Percentiles rank a stretch among this genome's conserved stretches.
Evolutionary conservation across 1,139 yeast genomes (phyloP).

Genomic region (Diutina siamensis): DNA sequence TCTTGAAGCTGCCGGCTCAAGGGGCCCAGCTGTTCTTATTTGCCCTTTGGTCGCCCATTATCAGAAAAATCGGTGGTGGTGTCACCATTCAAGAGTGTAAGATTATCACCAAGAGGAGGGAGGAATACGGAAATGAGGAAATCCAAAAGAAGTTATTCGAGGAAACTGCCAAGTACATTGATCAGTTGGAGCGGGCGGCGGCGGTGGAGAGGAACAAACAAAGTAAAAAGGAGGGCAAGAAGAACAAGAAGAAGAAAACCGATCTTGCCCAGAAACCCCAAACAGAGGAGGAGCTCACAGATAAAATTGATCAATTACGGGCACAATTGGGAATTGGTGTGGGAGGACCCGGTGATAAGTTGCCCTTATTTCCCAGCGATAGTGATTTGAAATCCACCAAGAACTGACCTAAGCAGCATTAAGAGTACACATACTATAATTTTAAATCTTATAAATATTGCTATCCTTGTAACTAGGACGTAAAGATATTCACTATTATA

Average conservation of each 20-base stretch:
- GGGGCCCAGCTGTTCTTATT: constrained; percentile 75
- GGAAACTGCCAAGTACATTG: constrained; percentile 21
- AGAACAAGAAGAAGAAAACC: constrained; percentile 16
- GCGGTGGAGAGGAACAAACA: constrained; percentile 46
- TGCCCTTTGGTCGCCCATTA: constrained; percentile 63
- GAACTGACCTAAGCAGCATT: too few relatives aligned
- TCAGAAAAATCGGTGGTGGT: constrained; percentile 50
- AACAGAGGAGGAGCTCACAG: constrained; percentile 20
- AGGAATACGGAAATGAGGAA: constrained; percentile 50
- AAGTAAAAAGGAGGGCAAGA: constrained; percentile 13
- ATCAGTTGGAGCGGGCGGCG: constrained; percentile 51
- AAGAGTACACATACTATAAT: too few relatives aligned
- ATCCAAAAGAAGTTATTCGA: constrained; percentile 42
- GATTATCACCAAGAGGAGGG: constrained; percentile 33
- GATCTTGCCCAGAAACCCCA: constrained; percentile 23
- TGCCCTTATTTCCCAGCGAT: neutral
- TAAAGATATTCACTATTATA: too few relatives aligned
- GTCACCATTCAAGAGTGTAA: constrained; percentile 63
- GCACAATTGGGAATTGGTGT: neutral
- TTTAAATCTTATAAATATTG: too few relatives aligned
- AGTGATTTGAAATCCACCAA: neutral
- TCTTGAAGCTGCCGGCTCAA: constrained; percentile 59
- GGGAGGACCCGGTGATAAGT: neutral
- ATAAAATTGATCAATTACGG: neutral
- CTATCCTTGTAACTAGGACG: too few relatives aligned